Evolutionary conservation across 1,139 yeast species (phyloP), one percentile per base, ranked within the genome.

Genomic region (Lodderomyces elongisporus): DNA sequence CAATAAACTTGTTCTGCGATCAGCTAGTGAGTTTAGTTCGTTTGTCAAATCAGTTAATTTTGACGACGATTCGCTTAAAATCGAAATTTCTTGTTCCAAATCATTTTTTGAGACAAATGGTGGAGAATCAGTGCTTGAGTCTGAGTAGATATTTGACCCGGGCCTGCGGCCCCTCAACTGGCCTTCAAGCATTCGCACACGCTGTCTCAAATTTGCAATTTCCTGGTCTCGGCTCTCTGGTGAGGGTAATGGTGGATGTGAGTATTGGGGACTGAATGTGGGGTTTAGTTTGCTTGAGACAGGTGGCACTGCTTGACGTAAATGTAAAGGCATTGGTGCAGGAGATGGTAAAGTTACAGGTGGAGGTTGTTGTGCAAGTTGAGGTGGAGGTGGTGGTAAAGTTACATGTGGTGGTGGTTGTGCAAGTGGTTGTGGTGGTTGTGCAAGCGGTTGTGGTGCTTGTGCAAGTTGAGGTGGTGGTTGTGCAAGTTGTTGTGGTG

Each of bases 31-130:
- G 37, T 54, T 62, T 31, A 66, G 46, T 9, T 52, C 51, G 28
- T 56, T 54, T n/a, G 77, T 62, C n/a, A 72, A 48, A 14, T 60
- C 62, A 22, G 62, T 51, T 24, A 66, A 50, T 23, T 48, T 47
- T 3, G 48, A 41, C 17, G 51, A 54, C 17, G 66, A 51, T 26
- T 55, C 58, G 26, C 60, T 52, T 17, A 72, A 48, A 3, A 54
- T 43, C 16, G 42, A 43, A 7, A 69, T 49, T 43, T 73, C 79
- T 13, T 53, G 51, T 39, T 60, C 64, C 25, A 66, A 43, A 42
- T 64, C 70, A 16, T 34, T 32, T 38, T 58, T 62, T 15, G 56
- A 49, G 12, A 65, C 47, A 38, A 53, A 60, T 4, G 56, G 52
- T 10, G 64, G 63, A 15, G 58, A 51, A 14, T 39, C 46, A 8